Percentiles rank a stretch among this genome's conserved stretches.
Evolutionary conservation across 805 yeast species (phyloP).

Genomic region (Wickerhamomyces chambardii): DNA sequence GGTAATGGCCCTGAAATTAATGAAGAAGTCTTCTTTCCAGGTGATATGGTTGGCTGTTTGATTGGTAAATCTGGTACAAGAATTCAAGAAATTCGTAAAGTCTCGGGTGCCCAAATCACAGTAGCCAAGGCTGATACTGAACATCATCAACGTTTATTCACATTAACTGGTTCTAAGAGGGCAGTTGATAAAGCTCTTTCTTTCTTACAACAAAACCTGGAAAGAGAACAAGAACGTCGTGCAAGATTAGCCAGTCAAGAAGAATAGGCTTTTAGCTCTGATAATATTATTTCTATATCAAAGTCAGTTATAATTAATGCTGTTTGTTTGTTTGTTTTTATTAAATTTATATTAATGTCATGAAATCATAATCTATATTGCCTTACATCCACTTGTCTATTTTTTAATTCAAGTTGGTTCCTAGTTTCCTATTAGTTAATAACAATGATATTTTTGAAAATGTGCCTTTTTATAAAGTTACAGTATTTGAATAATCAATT

Average conservation of each 20-base stretch:
- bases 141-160: constrained; percentile 57
- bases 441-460: no score
- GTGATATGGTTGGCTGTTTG: constrained; percentile 80
- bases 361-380: no score
- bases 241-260: constrained; percentile 16
- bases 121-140: constrained; percentile 65
- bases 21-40: constrained; percentile 52
- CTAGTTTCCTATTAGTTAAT: no score
- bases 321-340: no score
- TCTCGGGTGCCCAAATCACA: constrained; percentile 69
- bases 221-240: constrained; percentile 48
- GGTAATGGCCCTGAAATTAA: constrained; percentile 13
- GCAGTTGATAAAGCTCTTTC: constrained; percentile 50
- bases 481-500: no score
- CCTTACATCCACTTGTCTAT: no score
- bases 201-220: constrained; percentile 47
- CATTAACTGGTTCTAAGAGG: constrained; percentile 47
- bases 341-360: no score
- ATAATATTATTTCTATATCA: no score
- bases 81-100: constrained; percentile 77
- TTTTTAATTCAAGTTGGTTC: no score
- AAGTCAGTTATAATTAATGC: no score
- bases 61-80: constrained; percentile 83
- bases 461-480: no score
- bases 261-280: constrained; percentile 1